Conservation (phyloP, 2,329 filamentous ascomycete species). For the Neonectria faginata region DNA sequence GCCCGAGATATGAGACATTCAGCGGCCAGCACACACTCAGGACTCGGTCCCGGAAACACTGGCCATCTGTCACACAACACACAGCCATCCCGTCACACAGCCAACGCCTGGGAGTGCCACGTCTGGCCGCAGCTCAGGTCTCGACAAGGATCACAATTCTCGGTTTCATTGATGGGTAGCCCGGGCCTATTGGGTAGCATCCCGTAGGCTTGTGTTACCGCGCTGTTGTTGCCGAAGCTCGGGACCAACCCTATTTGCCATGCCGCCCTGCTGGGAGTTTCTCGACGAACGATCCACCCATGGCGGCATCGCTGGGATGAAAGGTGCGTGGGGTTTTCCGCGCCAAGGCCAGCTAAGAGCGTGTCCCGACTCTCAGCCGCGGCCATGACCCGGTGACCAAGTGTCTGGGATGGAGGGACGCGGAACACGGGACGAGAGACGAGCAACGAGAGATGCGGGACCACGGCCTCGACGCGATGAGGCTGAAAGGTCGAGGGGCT, state of each 20-base stretch:
- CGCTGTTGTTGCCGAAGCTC: conserved; percentile 35
- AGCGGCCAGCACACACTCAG: background rate
- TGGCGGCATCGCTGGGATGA: conserved; percentile 12
- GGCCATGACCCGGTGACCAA: conserved; percentile 22
- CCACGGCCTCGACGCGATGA: conserved; percentile 25
- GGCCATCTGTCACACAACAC: conserved; percentile 9
- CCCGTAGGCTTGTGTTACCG: conserved; percentile 36
- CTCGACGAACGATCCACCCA: conserved; percentile 18
- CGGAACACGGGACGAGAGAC: background rate
- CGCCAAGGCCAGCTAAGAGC: conserved; percentile 18
- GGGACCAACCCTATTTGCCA: too few species aligned
- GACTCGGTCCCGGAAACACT: conserved; percentile 5
- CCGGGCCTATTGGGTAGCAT: conserved; percentile 34
- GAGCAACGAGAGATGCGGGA: conserved; percentile 8
- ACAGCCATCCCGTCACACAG: conserved; percentile 3
- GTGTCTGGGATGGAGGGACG: conserved; percentile 13
- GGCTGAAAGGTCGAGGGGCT: conserved; percentile 41
- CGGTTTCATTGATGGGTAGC: conserved; percentile 27
- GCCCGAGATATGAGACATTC: conserved; percentile 23
- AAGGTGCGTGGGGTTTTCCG: conserved; percentile 25
- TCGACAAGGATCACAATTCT: conserved; percentile 29
- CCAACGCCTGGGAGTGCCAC: conserved; percentile 21
- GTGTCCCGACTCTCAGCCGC: conserved; percentile 9
- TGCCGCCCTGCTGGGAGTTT: conserved; percentile 31
- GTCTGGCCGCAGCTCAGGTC: conserved; percentile 21